phyloP scores from a whole-genome alignment of 1,284 basidiomycete species.

The Lignosus rhinocerotis region DNA sequence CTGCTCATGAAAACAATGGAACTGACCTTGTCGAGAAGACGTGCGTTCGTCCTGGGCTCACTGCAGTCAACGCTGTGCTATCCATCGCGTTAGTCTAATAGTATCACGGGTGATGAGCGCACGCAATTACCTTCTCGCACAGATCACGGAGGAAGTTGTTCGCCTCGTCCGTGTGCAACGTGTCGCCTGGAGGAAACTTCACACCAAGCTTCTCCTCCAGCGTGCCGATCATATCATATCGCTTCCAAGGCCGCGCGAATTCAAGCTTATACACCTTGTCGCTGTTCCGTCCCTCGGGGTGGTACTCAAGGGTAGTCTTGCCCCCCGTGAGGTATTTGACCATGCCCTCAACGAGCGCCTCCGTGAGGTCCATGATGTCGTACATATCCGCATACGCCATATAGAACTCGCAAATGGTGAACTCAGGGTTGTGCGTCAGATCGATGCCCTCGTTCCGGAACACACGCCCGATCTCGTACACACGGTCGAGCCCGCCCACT shows the following conservation, averaged over 20 bases:
- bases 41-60: conserved; percentile 94
- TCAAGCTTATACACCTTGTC: conserved; percentile 81
- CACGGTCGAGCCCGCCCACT: conserved; percentile 95
- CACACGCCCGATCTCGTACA: conserved; percentile 97
- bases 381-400: conserved; percentile 99
- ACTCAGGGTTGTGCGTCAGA: conserved; percentile 96
- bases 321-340: conserved; percentile 89
- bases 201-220: conserved; percentile 92
- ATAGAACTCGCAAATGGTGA: conserved; percentile 99
- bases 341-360: conserved; percentile 88
- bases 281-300: conserved; percentile 89
- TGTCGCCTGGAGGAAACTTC: conserved; percentile 93
- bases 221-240: conserved; percentile 97
- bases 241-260: conserved; percentile 97
- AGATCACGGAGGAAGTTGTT: conserved; percentile 89
- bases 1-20: neutral
- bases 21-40: conserved; percentile 84
- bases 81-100: conserved; percentile 8
- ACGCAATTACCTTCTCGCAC: conserved; percentile 68
- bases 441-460: conserved; percentile 99
- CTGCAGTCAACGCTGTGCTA: conserved; percentile 97
- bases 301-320: conserved; percentile 82
- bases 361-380: conserved; percentile 98
- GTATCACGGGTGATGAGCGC: neutral
- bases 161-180: conserved; percentile 85